These are phyloP conservation scores for Oenanthe sinensis DNA, from an alignment of 129 eudicot genomes.

Conservation along the genomic window DNA sequence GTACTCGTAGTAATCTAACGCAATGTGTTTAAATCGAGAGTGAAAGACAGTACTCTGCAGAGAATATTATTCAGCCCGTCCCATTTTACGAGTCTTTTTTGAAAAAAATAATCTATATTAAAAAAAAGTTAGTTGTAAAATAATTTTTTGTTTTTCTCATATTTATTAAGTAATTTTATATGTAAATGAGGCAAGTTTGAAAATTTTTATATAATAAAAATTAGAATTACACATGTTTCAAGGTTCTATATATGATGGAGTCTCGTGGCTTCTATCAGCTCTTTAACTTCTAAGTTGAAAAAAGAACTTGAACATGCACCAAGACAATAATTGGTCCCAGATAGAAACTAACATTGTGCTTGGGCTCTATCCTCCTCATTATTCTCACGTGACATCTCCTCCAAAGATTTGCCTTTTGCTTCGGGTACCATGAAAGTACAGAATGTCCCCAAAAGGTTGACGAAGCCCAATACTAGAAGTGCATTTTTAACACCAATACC, in stretches of 20 bases:
- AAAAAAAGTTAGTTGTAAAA: no score
- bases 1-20: no score
- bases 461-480: conserved; percentile 40
- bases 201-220: neutral
- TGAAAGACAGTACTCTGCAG: no score
- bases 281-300: neutral
- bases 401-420: conserved; percentile 67
- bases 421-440: conserved; percentile 71
- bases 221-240: neutral
- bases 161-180: no score
- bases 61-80: no score
- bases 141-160: no score
- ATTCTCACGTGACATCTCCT: conserved; percentile 67
- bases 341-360: neutral
- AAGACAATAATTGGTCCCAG: neutral
- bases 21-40: no score
- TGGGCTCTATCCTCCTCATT: conserved; percentile 10
- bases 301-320: neutral
- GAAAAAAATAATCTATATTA: no score
- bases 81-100: no score
- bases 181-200: no score
- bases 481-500: conserved; percentile 65
- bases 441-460: conserved; percentile 50
- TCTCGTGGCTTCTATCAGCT: no score
- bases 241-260: neutral